Evolutionary conservation across 306 rosid genomes (phyloP).

Genomic region (Castanopsis chinensis): DNA sequence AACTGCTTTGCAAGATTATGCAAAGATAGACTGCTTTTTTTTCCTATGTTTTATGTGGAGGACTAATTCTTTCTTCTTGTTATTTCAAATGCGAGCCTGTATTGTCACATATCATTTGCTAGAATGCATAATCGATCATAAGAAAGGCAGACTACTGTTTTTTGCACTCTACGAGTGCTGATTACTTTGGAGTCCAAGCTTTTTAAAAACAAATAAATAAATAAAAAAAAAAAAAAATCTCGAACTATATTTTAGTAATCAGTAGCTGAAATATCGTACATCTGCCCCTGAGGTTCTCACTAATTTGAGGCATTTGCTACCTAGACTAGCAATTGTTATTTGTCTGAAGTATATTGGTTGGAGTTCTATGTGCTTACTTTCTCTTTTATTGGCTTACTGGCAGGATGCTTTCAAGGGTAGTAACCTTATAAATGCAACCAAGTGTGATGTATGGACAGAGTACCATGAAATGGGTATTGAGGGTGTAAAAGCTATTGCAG

Average conservation of each 20-base stretch:
- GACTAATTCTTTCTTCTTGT: background rate
- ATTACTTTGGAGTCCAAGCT: slow-evolving; percentile 1
- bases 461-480: slow-evolving; percentile 78
- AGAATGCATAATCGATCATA: background rate
- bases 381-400: slow-evolving; percentile 25
- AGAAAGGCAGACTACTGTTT: background rate
- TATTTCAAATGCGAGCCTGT: background rate
- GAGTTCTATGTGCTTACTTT: slow-evolving; percentile 12
- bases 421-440: slow-evolving; percentile 47
- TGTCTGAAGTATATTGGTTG: slow-evolving; percentile 10
- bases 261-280: background rate
- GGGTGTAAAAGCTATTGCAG: slow-evolving; percentile 70
- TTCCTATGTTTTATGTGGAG: background rate
- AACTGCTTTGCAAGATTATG: background rate
- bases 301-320: slow-evolving; percentile 3
- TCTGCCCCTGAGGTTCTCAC: background rate
- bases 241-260: background rate
- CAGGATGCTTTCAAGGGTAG: slow-evolving; percentile 68
- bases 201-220: too few species aligned
- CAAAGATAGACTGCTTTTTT: background rate
- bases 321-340: slow-evolving; percentile 2
- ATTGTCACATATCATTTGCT: background rate
- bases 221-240: too few species aligned
- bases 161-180: background rate
- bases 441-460: slow-evolving; percentile 82